These are phyloP conservation scores for Skeletonema potamos DNA, from an alignment of 108 stramenopile species.

Conservation along the genomic window DNA sequence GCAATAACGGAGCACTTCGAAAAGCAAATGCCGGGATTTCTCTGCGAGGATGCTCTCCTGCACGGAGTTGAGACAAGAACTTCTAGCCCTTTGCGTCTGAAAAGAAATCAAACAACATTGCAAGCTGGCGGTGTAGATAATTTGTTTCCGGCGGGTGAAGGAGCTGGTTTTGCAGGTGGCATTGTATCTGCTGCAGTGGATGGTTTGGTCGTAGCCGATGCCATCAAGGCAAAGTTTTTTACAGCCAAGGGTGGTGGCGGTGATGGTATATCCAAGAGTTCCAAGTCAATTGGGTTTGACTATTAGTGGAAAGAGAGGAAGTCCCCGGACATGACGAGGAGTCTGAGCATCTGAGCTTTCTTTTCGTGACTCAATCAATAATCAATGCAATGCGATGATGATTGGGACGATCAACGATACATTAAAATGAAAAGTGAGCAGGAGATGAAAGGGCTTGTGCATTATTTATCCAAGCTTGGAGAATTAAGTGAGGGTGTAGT, in stretches of 20 bases:
- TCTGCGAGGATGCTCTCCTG: constrained; percentile 77
- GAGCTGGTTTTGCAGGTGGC: constrained; percentile 97
- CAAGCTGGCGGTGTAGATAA: constrained; percentile 65
- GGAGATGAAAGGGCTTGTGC: no score
- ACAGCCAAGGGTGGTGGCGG: neutral
- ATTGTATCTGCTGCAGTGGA: constrained; percentile 96
- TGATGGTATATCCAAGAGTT: neutral
- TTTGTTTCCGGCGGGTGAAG: constrained; percentile 92
- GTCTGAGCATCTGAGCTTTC: no score
- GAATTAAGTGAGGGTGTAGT: no score
- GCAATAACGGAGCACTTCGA: constrained; percentile 82
- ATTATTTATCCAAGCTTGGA: no score
- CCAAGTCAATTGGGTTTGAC: constrained; percentile 23
- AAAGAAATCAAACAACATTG: constrained; percentile 66
- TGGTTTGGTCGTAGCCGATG: constrained; percentile 84
- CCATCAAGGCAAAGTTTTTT: constrained; percentile 61
- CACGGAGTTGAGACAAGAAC: constrained; percentile 96
- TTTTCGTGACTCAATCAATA: no score
- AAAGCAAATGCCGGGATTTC: constrained; percentile 53
- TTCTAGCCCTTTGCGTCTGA: constrained; percentile 83
- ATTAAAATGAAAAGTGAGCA: no score
- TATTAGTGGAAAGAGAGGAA: constrained; percentile 8
- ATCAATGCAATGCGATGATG: no score
- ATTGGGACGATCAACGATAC: no score
- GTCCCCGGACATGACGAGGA: no score